Base-by-base conservation (phyloP, 257 asterid genomes). In the Gentiana macrophylla region DNA sequence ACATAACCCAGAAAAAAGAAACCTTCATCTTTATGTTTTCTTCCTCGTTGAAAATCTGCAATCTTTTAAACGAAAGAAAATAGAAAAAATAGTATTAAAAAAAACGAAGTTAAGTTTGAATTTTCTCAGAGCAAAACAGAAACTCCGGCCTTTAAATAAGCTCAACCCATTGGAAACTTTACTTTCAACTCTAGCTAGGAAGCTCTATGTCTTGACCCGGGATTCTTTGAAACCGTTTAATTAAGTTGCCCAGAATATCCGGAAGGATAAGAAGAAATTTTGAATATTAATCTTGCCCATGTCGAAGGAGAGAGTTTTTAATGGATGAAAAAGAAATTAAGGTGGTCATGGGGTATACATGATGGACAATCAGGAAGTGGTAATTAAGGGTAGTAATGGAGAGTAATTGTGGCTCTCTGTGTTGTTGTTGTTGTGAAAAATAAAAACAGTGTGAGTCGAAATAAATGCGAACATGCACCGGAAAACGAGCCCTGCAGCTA, bases 401-500 rank as follows among this genome's bases (percentile, higher is more conserved):
- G 73, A 67, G 65, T 61, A 60, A 70, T 59, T 66, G 54, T 36
- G 52, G 49, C 11, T 11, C 15, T 7, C 45, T 66, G 24, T 54
- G 59, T 49, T 52, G 49, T 66, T 65, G 53, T 11, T 46, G 48
- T 41, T 61, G 72, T 61, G 71, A 60, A 56, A n/a, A 59, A 35
- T 53, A 52, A 56, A 63, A 56, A 48, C 46, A 41, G 9, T 61
- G 46, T 41, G 62, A 62, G 67, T 49, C 36, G 66, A 57, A 75
- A 68, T 78, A 66, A 81, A 81, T 76, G 89, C 63, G 15, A 61
- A 53, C 41, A 64, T 55, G 69, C 60, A 54, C 53, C 69, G 83
- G 68, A 53, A 71, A 64, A 37, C 70, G 83, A 73, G 79, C 80
- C 78, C 9, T 60, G 54, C 76, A 49, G n/a, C n/a, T n/a, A n/a